Conservation (phyloP, 495 filamentous ascomycete genomes). For the Talaromyces liani region DNA sequence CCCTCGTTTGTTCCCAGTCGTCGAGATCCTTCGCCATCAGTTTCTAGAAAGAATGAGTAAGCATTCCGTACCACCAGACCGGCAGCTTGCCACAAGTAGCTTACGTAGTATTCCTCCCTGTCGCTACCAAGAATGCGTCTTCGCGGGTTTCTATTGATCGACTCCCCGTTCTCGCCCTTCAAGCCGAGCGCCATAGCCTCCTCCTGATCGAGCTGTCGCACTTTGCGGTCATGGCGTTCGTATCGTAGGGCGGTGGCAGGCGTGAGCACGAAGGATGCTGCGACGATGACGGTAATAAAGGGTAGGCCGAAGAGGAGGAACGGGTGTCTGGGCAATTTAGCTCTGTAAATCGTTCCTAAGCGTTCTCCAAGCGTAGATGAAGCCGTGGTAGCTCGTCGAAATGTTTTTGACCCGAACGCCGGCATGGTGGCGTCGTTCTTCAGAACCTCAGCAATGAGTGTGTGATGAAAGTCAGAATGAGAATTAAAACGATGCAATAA, state of each 20-base stretch:
- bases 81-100: slow-evolving; percentile 24
- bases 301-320: slow-evolving; percentile 96
- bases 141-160: slow-evolving; percentile 39
- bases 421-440: slow-evolving; percentile 44
- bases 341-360: slow-evolving; percentile 72
- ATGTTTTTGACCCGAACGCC: slow-evolving; percentile 67
- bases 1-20: slow-evolving; percentile 92
- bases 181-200: slow-evolving; percentile 71
- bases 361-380: slow-evolving; percentile 49
- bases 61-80: slow-evolving; percentile 3
- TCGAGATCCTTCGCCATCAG: slow-evolving; percentile 88
- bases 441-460: too few relatives aligned
- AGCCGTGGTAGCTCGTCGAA: slow-evolving; percentile 40
- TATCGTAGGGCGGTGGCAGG: slow-evolving; percentile 90
- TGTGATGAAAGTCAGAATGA: background rate
- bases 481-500: background rate
- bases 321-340: slow-evolving; percentile 60
- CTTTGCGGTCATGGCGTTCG: slow-evolving; percentile 83
- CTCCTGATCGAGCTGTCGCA: slow-evolving; percentile 70
- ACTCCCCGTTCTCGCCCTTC: slow-evolving; percentile 35
- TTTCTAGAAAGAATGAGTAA: slow-evolving; percentile 44
- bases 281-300: slow-evolving; percentile 88
- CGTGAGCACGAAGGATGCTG: slow-evolving; percentile 87
- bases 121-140: slow-evolving; percentile 46
- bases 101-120: slow-evolving; percentile 91